Evolutionary conservation across 1,139 yeast species (phyloP).

Genomic region (Suhomyces kunorum): DNA sequence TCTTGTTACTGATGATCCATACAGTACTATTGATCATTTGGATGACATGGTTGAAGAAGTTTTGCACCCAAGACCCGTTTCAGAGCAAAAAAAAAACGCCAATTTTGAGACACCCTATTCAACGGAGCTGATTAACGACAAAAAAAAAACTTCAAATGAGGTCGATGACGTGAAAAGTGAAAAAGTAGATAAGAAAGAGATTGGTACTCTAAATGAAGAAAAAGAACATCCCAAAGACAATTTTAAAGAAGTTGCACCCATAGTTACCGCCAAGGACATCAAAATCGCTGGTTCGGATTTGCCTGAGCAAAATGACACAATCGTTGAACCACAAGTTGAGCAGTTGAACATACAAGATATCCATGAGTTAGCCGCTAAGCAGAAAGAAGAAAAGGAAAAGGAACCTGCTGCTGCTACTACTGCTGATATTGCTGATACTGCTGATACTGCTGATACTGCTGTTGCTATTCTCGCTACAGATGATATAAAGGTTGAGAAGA

Average conservation of each 20-base stretch:
- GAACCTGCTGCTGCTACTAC: conserved; percentile 2
- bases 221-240: conserved; percentile 6
- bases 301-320: conserved; percentile 3
- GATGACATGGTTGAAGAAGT: conserved; percentile 47
- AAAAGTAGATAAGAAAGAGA: background rate
- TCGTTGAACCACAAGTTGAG: conserved; percentile 6
- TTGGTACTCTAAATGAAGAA: background rate
- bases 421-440: conserved; percentile 4
- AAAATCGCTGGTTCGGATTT: conserved; percentile 5
- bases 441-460: no score
- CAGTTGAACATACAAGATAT: conserved; percentile 4
- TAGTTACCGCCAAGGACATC: conserved; percentile 10
- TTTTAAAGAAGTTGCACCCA: conserved; percentile 8
- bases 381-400: conserved; percentile 7
- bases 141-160: conserved; percentile 1
- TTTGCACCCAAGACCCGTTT: conserved; percentile 22
- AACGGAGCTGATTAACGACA: background rate
- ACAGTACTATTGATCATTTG: conserved; percentile 40
- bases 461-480: background rate
- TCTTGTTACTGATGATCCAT: conserved; percentile 49
- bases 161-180: background rate
- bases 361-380: conserved; percentile 3
- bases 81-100: conserved; percentile 10
- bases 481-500: conserved; percentile 1
- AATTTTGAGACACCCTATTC: conserved; percentile 2